Conservation (phyloP, 176 grass and related monocot species). For the Rhynchospora tenuis region DNA sequence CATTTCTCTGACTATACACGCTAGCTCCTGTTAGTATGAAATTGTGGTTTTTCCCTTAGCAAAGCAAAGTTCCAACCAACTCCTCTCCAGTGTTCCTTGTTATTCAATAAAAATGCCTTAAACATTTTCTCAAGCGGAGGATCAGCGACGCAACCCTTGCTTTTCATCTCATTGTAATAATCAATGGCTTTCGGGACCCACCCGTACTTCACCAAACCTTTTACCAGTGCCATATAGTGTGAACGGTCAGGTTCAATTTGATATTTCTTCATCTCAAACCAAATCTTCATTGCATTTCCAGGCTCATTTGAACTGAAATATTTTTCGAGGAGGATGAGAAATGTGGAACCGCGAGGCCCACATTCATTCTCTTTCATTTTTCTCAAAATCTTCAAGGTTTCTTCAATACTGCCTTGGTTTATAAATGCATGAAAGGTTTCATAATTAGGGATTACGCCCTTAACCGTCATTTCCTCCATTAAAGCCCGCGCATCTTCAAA, state of each 20-base stretch:
- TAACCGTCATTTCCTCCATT: constrained; percentile 65
- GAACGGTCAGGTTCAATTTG: constrained; percentile 35
- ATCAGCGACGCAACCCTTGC: constrained; percentile 61
- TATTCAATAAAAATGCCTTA: constrained; percentile 49
- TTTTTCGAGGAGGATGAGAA: constrained; percentile 69
- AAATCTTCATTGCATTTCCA: constrained; percentile 66
- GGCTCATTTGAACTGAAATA: constrained; percentile 54
- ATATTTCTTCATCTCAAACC: constrained; percentile 80
- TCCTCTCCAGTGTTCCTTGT: constrained; percentile 63
- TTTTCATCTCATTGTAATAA: constrained; percentile 85
- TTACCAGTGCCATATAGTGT: constrained; percentile 66
- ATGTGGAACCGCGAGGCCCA: constrained; percentile 53
- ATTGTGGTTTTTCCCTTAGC: constrained; percentile 18
- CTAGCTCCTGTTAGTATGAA: background rate
- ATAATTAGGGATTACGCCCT: constrained; percentile 49
- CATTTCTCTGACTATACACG: background rate
- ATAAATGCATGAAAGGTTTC: constrained; percentile 64
- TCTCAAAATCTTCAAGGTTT: constrained; percentile 46
- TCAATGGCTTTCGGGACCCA: constrained; percentile 72
- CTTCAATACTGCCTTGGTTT: constrained; percentile 47
- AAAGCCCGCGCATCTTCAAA: constrained; percentile 59
- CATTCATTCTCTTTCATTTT: constrained; percentile 64
- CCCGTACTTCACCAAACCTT: constrained; percentile 66
- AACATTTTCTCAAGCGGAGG: constrained; percentile 67
- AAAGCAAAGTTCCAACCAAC: constrained; percentile 49